Evolutionary conservation across 495 filamentous ascomycete species (phyloP).

Genomic region (Massariosphaeria phaeospora): DNA sequence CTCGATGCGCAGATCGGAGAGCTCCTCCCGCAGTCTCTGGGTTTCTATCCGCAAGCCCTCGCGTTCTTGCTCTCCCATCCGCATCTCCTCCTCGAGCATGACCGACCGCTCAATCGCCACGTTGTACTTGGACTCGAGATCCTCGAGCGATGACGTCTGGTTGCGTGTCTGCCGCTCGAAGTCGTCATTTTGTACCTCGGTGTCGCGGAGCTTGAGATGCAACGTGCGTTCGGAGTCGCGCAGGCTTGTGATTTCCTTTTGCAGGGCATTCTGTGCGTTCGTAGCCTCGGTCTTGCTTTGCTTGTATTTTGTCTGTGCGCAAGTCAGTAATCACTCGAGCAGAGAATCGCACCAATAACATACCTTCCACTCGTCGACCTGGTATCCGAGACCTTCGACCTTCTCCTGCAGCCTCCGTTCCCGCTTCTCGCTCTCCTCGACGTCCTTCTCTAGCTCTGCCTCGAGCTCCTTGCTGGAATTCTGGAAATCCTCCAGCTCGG

Average conservation of each 20-base stretch:
- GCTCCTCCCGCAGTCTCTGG: slow-evolving; percentile 81
- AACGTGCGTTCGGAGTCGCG: slow-evolving; percentile 77
- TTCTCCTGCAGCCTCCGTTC: slow-evolving; percentile 82
- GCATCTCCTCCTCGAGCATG: slow-evolving; percentile 92
- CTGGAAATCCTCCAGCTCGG: slow-evolving; percentile 91
- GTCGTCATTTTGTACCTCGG: slow-evolving; percentile 97
- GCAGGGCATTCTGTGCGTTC: slow-evolving; percentile 72
- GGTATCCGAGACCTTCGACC: slow-evolving; percentile 73
- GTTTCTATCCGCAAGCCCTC: slow-evolving; percentile 81
- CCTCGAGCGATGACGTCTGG: slow-evolving; percentile 89
- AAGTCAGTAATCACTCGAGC: slow-evolving; percentile 13
- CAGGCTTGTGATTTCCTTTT: slow-evolving; percentile 92
- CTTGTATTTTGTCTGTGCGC: slow-evolving; percentile 80
- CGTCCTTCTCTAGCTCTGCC: slow-evolving; percentile 90
- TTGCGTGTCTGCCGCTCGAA: slow-evolving; percentile 93
- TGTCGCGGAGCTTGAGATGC: slow-evolving; percentile 80
- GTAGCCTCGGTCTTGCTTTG: slow-evolving; percentile 85
- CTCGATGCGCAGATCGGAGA: slow-evolving; percentile 89
- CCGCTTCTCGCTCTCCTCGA: slow-evolving; percentile 90
- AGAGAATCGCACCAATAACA: slow-evolving; percentile 26
- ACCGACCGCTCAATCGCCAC: slow-evolving; percentile 85
- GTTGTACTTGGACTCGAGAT: slow-evolving; percentile 95
- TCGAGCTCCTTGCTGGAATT: slow-evolving; percentile 89
- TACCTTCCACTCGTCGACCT: slow-evolving; percentile 99
- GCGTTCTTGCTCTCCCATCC: slow-evolving; percentile 81